These are phyloP conservation scores for Scenedesmus sp. DNA, from an alignment of 163 green algal species.

Conservation along the genomic window DNA sequence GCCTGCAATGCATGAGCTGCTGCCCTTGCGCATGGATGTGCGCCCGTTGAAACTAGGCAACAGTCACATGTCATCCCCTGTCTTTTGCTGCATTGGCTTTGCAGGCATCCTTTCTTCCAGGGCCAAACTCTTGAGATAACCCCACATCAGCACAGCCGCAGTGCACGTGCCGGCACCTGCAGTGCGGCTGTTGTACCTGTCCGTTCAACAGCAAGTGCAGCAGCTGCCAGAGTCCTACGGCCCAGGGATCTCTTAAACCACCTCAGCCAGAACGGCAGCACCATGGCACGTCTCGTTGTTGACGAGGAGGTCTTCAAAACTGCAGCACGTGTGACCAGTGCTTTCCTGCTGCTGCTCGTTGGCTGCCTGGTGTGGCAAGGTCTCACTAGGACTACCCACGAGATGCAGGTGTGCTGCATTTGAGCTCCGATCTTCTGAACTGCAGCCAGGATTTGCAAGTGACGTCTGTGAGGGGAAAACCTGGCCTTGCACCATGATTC, in stretches of 20 bases:
- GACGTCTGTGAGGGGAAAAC: no score
- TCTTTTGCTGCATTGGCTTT: no score
- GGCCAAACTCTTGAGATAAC: background rate
- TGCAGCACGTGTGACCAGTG: conserved; percentile 16
- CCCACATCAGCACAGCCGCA: background rate
- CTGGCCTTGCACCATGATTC: no score
- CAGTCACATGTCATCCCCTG: no score
- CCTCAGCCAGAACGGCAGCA: background rate
- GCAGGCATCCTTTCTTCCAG: background rate
- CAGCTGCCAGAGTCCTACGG: no score
- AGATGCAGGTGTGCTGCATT: background rate
- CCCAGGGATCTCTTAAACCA: background rate
- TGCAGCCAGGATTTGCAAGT: no score
- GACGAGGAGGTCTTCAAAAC: background rate
- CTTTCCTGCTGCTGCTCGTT: conserved; percentile 15
- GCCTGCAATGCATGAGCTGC: no score
- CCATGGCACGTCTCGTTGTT: background rate
- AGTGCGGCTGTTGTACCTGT: background rate
- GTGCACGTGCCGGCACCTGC: background rate
- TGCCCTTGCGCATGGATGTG: no score
- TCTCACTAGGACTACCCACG: background rate
- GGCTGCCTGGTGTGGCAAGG: background rate
- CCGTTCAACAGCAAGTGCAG: background rate
- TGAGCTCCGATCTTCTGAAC: no score
- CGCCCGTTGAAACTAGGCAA: no score